Base-by-base conservation (phyloP, 768 basidiomycete species). In the Tricholoma matsutake region DNA sequence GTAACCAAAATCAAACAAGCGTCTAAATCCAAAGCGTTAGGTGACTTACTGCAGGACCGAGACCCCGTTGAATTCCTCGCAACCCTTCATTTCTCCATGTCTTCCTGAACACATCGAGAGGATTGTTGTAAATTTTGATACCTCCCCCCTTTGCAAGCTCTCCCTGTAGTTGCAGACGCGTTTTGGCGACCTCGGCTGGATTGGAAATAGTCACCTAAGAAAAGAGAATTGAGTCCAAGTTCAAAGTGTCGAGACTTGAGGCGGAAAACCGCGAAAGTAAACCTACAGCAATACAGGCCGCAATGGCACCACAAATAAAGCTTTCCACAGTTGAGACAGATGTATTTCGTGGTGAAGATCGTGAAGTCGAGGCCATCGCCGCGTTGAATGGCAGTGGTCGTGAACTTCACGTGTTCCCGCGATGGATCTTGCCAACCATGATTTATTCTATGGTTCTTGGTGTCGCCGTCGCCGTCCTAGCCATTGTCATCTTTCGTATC, bases 121-220 rank as follows among this genome's bases (percentile, higher is more conserved):
- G 91, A 70, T 88, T 92, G 62, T 84, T 91, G 78, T 99, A 99
- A 2, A 98, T 92, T 70, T 86, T 91, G 64, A 76, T 72, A 14
- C 80, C 81, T 8, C 88, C 86, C 6, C 75, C 81, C 69, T 89
- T 94, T 34, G 91, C 86, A 10, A 99, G 84, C 73, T 98, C 97
- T 25, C 96, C 97, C 70, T 98, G 95, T 25, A 99, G 83, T 72
- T 99, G 97, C 55, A 99, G 76, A 58, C 96, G 89, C 43, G 97
- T 98, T 76, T 98, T 98, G 49, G 92, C 91, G 20, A 95, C 93
- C 66, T 89, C 89, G 4, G 87, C 87, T 11, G 88, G 86, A 65
- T 92, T 92, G 4, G 89, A 91, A 58, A 92, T 76, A 7, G 91
- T 91, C 54, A 92, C 89, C 91, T 92, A 66, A 8, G 60, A 11